phyloP scores from a whole-genome alignment of 331 rosid genomes.

The Prunus yedoensis region DNA sequence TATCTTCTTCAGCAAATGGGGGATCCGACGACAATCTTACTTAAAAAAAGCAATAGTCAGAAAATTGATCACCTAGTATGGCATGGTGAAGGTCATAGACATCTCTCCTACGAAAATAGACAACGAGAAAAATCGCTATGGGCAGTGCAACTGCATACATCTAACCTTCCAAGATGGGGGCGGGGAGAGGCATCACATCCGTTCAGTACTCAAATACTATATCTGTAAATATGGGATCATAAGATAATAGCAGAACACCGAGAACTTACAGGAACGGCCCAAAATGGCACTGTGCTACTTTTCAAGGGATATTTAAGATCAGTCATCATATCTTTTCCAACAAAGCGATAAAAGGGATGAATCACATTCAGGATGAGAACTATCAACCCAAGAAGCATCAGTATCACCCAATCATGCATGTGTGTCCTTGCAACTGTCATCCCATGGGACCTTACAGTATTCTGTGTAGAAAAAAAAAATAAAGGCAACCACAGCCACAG shows the following conservation, averaged over 20 bases:
- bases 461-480: constrained; percentile 26
- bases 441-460: constrained; percentile 79
- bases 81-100: constrained; percentile 51
- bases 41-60: background rate
- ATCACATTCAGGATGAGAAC: constrained; percentile 35
- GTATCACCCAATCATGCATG: constrained; percentile 82
- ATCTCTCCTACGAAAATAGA: constrained; percentile 36
- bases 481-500: background rate
- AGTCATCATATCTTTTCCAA: constrained; percentile 85
- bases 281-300: constrained; percentile 75
- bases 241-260: constrained; percentile 1
- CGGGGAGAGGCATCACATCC: constrained; percentile 17
- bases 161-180: constrained; percentile 41
- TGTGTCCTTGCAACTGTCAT: constrained; percentile 59
- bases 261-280: constrained; percentile 82
- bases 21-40: background rate
- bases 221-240: constrained; percentile 8
- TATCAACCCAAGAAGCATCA: constrained; percentile 58
- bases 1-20: constrained; percentile 16
- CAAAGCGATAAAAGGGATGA: constrained; percentile 87
- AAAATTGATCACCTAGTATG: constrained; percentile 57
- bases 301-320: constrained; percentile 82
- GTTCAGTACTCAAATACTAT: constrained; percentile 16
- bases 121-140: constrained; percentile 50
- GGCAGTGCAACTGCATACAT: constrained; percentile 70